phyloP scores from a whole-genome alignment of 768 basidiomycete genomes.

The Coprinellus micaceus region DNA sequence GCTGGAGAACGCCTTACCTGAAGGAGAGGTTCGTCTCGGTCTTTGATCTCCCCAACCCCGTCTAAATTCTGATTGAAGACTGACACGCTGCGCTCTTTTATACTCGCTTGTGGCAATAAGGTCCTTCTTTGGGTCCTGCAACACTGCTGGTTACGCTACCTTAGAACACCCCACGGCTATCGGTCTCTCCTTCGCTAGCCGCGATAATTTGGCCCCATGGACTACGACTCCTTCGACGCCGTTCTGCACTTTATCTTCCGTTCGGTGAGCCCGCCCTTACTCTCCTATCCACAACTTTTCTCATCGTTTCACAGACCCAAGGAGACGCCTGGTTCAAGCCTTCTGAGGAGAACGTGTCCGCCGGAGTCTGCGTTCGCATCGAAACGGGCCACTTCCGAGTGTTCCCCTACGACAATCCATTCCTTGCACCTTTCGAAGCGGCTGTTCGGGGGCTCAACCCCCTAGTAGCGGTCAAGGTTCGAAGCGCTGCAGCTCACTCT shows the following conservation, averaged over 20 bases:
- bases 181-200: conserved; percentile 29
- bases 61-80: conserved; percentile 27
- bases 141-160: conserved; percentile 23
- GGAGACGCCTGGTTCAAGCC: conserved; percentile 86
- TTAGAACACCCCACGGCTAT: conserved; percentile 28
- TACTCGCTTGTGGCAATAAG: conserved; percentile 27
- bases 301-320: conserved; percentile 50
- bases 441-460: conserved; percentile 76
- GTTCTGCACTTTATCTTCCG: conserved; percentile 77
- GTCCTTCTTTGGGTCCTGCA: conserved; percentile 25
- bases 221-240: conserved; percentile 80
- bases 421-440: conserved; percentile 76
- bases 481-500: conserved; percentile 77
- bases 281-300: not conserved
- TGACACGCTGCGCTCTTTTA: conserved; percentile 33
- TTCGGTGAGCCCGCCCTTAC: conserved; percentile 41
- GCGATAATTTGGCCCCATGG: conserved; percentile 44
- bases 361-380: conserved; percentile 73
- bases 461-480: conserved; percentile 77
- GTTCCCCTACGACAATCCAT: conserved; percentile 84
- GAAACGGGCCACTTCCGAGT: conserved; percentile 68
- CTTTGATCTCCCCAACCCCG: not conserved
- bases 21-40: not conserved
- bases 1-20: conserved; percentile 1
- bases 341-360: conserved; percentile 75